Conservation (phyloP, 1,284 basidiomycete species). For the Phenoliferia sp. region DNA sequence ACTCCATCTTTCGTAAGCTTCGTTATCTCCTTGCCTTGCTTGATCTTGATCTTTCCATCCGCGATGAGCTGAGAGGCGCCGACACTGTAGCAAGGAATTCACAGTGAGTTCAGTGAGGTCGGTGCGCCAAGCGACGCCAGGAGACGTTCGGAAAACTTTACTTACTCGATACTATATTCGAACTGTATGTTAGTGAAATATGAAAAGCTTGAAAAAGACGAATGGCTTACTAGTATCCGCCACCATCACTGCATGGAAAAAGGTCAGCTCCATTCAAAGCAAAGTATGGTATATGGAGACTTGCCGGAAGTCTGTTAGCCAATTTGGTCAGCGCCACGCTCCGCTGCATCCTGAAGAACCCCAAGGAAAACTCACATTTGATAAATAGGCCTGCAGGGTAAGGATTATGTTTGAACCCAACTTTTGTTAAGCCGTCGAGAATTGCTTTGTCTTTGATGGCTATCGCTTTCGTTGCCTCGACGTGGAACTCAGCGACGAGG, state of each 20-base stretch:
- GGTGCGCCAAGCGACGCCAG: no score
- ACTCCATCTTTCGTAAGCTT: slow-evolving; percentile 30
- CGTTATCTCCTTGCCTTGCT: slow-evolving; percentile 40
- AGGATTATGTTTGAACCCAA: slow-evolving; percentile 45
- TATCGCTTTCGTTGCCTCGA: slow-evolving; percentile 37
- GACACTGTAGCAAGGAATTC: slow-evolving; percentile 13
- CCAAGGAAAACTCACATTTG: slow-evolving; percentile 6
- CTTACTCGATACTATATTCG: neutral
- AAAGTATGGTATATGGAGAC: neutral
- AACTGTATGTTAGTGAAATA: no score
- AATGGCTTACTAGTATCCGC: neutral
- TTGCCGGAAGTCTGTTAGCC: slow-evolving; percentile 23
- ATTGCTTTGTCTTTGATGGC: slow-evolving; percentile 41
- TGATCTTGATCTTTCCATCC: slow-evolving; percentile 43
- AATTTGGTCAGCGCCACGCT: slow-evolving; percentile 40
- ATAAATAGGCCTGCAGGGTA: slow-evolving; percentile 29
- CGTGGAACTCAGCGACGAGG: slow-evolving; percentile 44
- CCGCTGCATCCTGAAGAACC: slow-evolving; percentile 36
- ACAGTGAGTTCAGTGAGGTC: no score
- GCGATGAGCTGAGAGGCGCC: slow-evolving; percentile 38
- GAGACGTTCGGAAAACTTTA: no score
- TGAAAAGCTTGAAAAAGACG: neutral
- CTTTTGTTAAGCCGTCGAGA: slow-evolving; percentile 43
- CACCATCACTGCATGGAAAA: neutral
- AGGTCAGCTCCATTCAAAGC: neutral